A percentile compares a stretch with the other conserved stretches of the same genome.
phyloP scores from a whole-genome alignment of 2,329 filamentous ascomycete genomes.

The Talaromyces sp. region DNA sequence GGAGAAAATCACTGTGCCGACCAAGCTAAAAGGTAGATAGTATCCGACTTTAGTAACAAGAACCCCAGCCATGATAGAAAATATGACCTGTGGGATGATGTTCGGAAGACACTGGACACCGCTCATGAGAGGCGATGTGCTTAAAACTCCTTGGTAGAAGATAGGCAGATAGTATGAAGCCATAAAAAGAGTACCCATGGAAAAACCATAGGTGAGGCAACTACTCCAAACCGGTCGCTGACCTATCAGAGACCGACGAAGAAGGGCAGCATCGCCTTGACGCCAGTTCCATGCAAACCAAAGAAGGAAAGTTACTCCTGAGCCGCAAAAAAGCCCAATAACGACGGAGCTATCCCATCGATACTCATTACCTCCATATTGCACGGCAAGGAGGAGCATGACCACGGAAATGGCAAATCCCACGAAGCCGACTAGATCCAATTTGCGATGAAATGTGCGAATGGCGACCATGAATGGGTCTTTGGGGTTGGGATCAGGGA shows the following conservation, averaged over 20 bases:
- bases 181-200: constrained; percentile 37
- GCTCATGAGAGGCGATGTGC: constrained; percentile 24
- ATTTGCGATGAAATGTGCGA: not conserved
- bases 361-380: constrained; percentile 47
- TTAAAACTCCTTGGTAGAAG: constrained; percentile 49
- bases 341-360: constrained; percentile 42
- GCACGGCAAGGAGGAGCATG: constrained; percentile 49
- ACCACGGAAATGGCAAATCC: constrained; percentile 34
- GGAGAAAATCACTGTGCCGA: not conserved
- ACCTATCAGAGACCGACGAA: not conserved
- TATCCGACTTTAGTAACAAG: not conserved
- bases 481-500: constrained; percentile 13
- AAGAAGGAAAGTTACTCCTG: constrained; percentile 36
- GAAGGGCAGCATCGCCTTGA: constrained; percentile 35
- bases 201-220: constrained; percentile 41
- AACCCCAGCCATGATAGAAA: constrained; percentile 11
- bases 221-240: not conserved
- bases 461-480: not conserved
- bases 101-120: constrained; percentile 26
- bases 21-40: not conserved
- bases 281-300: constrained; percentile 44
- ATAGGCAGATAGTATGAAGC: constrained; percentile 47
- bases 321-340: constrained; percentile 50
- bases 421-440: constrained; percentile 20
- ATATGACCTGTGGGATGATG: constrained; percentile 5